Percentiles rank a stretch among this genome's conserved stretches.
Evolutionary conservation across 177 flowering plant genomes (phyloP).

Genomic region (Telopea speciosissima): DNA sequence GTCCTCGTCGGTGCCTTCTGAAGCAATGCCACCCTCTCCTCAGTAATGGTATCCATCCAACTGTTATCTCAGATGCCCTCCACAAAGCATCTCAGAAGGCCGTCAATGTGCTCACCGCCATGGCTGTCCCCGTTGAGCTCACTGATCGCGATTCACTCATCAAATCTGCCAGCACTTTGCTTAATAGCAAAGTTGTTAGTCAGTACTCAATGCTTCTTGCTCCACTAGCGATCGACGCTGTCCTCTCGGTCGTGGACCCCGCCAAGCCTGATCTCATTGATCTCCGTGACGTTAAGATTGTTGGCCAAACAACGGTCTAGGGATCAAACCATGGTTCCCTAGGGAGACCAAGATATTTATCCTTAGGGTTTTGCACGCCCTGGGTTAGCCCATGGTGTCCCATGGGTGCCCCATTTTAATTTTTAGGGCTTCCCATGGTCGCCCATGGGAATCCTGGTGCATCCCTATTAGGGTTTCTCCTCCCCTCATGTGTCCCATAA

Average conservation of each 20-base stretch:
- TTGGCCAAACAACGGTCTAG: no score
- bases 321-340: no score
- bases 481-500: no score
- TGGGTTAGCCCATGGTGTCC: no score
- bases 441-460: no score
- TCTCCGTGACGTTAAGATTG: constrained; percentile 79
- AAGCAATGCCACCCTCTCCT: constrained; percentile 46
- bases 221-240: constrained; percentile 85
- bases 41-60: constrained; percentile 56
- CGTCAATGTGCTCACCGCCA: constrained; percentile 49
- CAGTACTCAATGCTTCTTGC: constrained; percentile 88
- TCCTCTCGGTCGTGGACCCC: constrained; percentile 74
- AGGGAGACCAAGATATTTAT: no score
- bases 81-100: constrained; percentile 47
- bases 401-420: no score
- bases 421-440: no score
- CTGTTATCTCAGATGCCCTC: constrained; percentile 57
- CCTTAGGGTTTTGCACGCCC: no score
- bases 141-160: constrained; percentile 52
- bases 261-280: constrained; percentile 67
- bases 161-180: constrained; percentile 67
- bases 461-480: no score
- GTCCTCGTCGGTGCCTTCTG: no score
- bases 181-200: constrained; percentile 86
- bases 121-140: constrained; percentile 68